These are phyloP conservation scores for Aspergillus spinulosporus DNA, from an alignment of 2,329 filamentous ascomycete species.

Conservation along the genomic window DNA sequence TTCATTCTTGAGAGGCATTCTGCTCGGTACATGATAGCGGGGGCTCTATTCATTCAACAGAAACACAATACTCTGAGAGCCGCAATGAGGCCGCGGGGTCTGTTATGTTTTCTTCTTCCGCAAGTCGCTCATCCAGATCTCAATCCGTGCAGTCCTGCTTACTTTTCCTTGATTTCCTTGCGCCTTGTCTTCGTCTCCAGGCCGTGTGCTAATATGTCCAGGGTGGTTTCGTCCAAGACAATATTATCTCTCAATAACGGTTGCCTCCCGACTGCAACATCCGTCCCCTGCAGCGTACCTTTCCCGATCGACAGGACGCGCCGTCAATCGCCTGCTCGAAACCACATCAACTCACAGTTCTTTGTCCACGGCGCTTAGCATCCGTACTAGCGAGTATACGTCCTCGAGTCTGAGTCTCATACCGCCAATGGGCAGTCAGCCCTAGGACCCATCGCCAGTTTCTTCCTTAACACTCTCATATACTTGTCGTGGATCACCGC, in stretches of 20 bases:
- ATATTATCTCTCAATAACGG: neutral
- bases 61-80: conserved; percentile 9
- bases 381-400: conserved; percentile 5
- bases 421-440: conserved; percentile 14
- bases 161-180: neutral
- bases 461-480: conserved; percentile 21
- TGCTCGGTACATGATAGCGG: neutral
- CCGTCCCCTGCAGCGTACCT: conserved; percentile 6
- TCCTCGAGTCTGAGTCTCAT: conserved; percentile 16
- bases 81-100: conserved; percentile 10
- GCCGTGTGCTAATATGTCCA: conserved; percentile 9
- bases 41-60: neutral
- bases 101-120: conserved; percentile 17
- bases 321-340: conserved; percentile 1
- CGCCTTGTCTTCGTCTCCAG: neutral
- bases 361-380: conserved; percentile 2
- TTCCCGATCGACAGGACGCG: conserved; percentile 5
- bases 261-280: neutral
- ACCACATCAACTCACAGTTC: conserved; percentile 5
- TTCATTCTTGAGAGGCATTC: neutral
- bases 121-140: conserved; percentile 13
- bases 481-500: conserved; percentile 22
- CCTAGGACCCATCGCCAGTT: conserved; percentile 14
- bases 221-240: neutral
- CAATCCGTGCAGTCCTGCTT: conserved; percentile 7